These are phyloP conservation scores for Tulasnella sp. DNA, from an alignment of 768 basidiomycete species.

Conservation along the genomic window DNA sequence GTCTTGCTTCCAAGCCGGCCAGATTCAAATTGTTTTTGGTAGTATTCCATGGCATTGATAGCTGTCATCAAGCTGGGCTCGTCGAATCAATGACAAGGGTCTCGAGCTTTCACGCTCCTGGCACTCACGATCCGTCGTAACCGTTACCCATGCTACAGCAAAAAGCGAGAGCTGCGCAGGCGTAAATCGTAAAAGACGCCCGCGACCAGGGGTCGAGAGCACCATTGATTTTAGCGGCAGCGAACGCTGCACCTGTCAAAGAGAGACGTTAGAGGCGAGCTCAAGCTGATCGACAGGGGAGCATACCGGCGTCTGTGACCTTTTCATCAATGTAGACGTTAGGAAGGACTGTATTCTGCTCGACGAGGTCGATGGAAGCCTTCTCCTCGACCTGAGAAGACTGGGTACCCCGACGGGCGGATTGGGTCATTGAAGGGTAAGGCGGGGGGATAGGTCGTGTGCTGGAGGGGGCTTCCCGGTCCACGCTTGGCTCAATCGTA, in stretches of 20 bases:
- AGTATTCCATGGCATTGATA: slow-evolving; percentile 17
- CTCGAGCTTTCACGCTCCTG: no score
- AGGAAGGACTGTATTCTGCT: not conserved
- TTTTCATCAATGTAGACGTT: not conserved
- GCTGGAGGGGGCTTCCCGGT: no score
- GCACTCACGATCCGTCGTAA: slow-evolving; percentile 8
- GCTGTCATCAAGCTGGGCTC: slow-evolving; percentile 3
- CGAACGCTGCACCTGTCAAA: slow-evolving; percentile 3
- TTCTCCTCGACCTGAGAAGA: no score
- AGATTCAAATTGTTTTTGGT: slow-evolving; percentile 8
- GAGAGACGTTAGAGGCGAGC: not conserved
- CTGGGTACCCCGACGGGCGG: no score
- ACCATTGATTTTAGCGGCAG: slow-evolving; percentile 3
- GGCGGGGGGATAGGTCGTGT: no score
- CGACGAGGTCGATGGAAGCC: not conserved
- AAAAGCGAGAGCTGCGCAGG: not conserved
- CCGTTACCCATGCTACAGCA: slow-evolving; percentile 9
- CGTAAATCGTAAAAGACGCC: slow-evolving; percentile 2
- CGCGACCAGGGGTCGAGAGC: slow-evolving; percentile 1
- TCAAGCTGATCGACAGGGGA: not conserved
- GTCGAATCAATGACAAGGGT: not conserved
- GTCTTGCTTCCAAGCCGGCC: slow-evolving; percentile 5
- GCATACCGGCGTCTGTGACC: not conserved
- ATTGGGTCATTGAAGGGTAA: no score
- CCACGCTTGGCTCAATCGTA: no score